Evolutionary conservation across 805 yeast genomes (phyloP).

Genomic region (Maudiozyma barnettii): DNA sequence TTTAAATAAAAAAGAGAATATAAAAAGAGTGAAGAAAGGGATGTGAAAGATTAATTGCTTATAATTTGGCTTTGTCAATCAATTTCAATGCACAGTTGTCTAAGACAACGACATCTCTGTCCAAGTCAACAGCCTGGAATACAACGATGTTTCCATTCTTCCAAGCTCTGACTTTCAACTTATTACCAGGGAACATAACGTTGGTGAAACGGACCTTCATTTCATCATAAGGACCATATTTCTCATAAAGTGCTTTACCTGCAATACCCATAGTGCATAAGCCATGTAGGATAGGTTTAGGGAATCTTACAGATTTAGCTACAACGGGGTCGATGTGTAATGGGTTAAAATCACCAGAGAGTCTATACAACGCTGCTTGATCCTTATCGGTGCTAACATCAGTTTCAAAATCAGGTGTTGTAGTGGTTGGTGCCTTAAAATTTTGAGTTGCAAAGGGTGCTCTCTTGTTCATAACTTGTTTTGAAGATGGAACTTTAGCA

Average conservation of each 20-base stretch:
- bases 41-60: neutral
- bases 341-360: conserved; percentile 92
- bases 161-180: conserved; percentile 77
- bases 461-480: conserved; percentile 40
- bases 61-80: conserved; percentile 26
- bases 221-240: conserved; percentile 74
- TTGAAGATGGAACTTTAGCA: conserved; percentile 43
- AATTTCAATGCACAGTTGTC: conserved; percentile 79
- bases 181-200: conserved; percentile 92
- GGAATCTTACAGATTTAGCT: conserved; percentile 81
- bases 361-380: conserved; percentile 82
- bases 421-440: conserved; percentile 49
- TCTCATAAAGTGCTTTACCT: conserved; percentile 64
- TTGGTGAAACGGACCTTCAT: conserved; percentile 85
- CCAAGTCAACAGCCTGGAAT: conserved; percentile 76
- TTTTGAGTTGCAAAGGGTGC: conserved; percentile 51
- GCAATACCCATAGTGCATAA: conserved; percentile 79
- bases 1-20: neutral
- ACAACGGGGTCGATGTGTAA: conserved; percentile 87
- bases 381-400: conserved; percentile 52
- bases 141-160: conserved; percentile 55
- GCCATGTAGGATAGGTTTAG: conserved; percentile 86
- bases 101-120: conserved; percentile 69
- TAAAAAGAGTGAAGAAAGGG: neutral
- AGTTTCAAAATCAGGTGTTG: conserved; percentile 56